Evolutionary conservation across 805 yeast genomes (phyloP), one percentile per base, ranked within the genome.

Genomic region (Citeromyces nyonsensis): DNA sequence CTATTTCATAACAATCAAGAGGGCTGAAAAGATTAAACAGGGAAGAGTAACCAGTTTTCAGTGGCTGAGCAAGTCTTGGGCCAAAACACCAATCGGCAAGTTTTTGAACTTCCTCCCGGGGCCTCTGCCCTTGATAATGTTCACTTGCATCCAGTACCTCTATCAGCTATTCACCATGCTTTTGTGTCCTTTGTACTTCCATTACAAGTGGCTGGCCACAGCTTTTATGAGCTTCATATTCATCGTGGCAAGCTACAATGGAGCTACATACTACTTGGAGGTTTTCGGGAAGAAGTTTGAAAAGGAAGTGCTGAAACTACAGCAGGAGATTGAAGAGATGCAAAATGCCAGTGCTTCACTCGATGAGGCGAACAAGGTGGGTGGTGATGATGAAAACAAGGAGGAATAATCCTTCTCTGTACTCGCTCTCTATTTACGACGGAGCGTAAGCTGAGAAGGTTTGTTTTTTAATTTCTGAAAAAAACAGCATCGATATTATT

Each of bases 221-320:
- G 40, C 62, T 1, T 86, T 85, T 46, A 63, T 88, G 40, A 54
- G 70, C 2, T 62, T 67, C 32, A 82, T 88, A n/a, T 85, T 86
- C 43, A 51, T 74, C 30, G 66, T 71, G 50, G 93, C 97, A 2
- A 63, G 85, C 28, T 84, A 78, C 50, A 86, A 91, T 42, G 98
- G 98, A 20, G 98, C 97, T 2, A 83, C 94, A 1, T 88, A 83
- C 49, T 88, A 88, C 51, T 66, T 91, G 35, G 97, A 88, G 45
- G 77, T 78, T 32, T 91, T 85, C 54, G 97, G 97, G 13, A 79
- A 75, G 49, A 69, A 86, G 40, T 75, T 85, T 46, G 94, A 85
- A 46, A 82, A 78, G 44, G 95, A 91, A 50, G 85, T 88, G 15
- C 54, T 60, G 15, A 69, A 70, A 43, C 59, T 88, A 45, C 79